These are phyloP conservation scores for Malus hybrid DNA, from an alignment of 331 rosid genomes.

Conservation along the genomic window DNA sequence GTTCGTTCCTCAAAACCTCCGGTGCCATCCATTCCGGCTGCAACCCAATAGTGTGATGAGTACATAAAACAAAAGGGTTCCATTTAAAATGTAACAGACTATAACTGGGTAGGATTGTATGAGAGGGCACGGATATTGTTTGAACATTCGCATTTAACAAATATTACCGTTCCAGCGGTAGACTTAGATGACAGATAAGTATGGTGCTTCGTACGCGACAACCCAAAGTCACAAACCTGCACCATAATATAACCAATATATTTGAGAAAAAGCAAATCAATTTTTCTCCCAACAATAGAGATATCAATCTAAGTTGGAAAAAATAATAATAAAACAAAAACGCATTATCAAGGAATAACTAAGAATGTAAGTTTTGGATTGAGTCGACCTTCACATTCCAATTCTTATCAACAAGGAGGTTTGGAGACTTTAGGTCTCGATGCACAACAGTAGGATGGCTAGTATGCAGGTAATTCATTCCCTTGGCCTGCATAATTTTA, in stretches of 20 bases:
- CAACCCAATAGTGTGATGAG: constrained; percentile 17
- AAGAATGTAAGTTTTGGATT: constrained; percentile 8
- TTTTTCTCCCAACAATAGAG: not conserved
- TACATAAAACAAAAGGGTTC: not conserved
- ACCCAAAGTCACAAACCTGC: constrained; percentile 98
- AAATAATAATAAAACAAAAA: not conserved
- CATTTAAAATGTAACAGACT: too few species aligned
- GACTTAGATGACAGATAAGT: constrained; percentile 93
- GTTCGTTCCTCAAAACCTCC: constrained; percentile 89
- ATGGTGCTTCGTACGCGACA: constrained; percentile 89
- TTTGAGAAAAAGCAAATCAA: not conserved
- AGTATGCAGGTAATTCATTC: constrained; percentile 99
- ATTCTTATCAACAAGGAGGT: constrained; percentile 94
- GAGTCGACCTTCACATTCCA: constrained; percentile 91
- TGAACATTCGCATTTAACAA: constrained; percentile 4
- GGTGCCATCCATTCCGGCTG: constrained; percentile 99
- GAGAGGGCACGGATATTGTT: constrained; percentile 1
- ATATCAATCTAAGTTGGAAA: not conserved
- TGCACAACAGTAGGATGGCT: constrained; percentile 96
- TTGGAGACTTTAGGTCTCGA: constrained; percentile 93
- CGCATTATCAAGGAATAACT: not conserved
- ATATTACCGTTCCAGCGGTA: constrained; percentile 96
- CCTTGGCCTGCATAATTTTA: constrained; percentile 64
- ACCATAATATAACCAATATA: constrained; percentile 10
- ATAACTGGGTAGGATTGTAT: not conserved